phyloP scores from a whole-genome alignment of 176 grass and related monocot species.

The Bromus sterilis region DNA sequence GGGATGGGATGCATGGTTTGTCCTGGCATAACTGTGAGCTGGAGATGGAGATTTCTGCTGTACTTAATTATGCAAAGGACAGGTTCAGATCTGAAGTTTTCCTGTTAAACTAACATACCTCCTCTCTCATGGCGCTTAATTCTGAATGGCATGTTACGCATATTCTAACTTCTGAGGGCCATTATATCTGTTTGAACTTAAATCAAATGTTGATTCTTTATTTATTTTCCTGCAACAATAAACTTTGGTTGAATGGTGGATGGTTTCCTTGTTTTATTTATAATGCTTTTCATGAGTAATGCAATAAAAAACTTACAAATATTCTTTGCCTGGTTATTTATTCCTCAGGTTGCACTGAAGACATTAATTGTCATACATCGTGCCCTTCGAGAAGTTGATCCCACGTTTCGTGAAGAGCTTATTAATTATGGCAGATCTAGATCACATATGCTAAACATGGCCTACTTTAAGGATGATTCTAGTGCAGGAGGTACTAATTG shows the following conservation, averaged over 20 bases:
- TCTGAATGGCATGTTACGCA: background rate
- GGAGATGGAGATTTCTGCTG: background rate
- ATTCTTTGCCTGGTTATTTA: slow-evolving; percentile 20
- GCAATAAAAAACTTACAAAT: slow-evolving; percentile 2
- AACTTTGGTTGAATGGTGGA: background rate
- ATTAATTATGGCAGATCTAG: slow-evolving; percentile 95
- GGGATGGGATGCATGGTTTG: background rate
- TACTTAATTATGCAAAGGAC: background rate
- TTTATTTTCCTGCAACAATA: background rate
- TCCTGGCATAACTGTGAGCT: background rate
- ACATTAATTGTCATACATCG: slow-evolving; percentile 96
- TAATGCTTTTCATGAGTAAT: background rate
- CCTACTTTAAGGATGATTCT: slow-evolving; percentile 99
- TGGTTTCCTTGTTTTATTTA: background rate
- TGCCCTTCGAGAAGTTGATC: slow-evolving; percentile 86
- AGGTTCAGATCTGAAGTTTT: background rate
- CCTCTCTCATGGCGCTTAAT: background rate
- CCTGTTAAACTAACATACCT: background rate
- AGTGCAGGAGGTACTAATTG: slow-evolving; percentile 73
- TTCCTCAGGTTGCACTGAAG: slow-evolving; percentile 82
- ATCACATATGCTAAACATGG: slow-evolving; percentile 96
- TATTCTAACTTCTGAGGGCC: background rate
- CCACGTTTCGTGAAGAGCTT: slow-evolving; percentile 93
- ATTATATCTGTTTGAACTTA: background rate
- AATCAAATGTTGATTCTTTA: background rate